Evolutionary conservation across 2,329 filamentous ascomycete species (phyloP).

Genomic region (Fusarium sp.): DNA sequence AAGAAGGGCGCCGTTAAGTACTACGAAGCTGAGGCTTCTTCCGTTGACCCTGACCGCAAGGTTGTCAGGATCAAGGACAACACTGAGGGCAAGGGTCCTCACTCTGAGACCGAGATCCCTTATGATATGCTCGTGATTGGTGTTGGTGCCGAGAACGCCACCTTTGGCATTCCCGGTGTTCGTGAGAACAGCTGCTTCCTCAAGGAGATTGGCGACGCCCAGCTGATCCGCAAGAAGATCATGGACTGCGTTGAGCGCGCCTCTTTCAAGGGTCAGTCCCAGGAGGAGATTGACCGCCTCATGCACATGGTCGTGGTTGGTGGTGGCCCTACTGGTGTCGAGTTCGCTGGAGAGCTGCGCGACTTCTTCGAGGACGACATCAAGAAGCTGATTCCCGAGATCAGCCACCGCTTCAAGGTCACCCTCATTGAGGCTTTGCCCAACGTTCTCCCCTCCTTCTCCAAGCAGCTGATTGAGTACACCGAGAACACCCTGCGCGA

Average conservation of each 20-base stretch:
- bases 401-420: constrained; percentile 94
- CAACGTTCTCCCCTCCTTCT: constrained; percentile 97
- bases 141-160: constrained; percentile 97
- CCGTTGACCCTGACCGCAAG: constrained; percentile 93
- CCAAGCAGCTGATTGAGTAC: constrained; percentile 99
- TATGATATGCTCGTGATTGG: constrained; percentile 99
- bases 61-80: constrained; percentile 90
- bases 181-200: constrained; percentile 96
- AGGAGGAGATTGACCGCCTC: constrained; percentile 90
- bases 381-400: constrained; percentile 97
- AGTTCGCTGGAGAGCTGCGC: constrained; percentile 97
- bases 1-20: constrained; percentile 95
- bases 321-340: constrained; percentile 95
- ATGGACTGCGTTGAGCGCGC: constrained; percentile 99
- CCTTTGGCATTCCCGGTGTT: constrained; percentile 96
- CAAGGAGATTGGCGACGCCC: constrained; percentile 97
- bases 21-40: constrained; percentile 97
- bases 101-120: constrained; percentile 85
- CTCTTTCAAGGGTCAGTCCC: constrained; percentile 94
- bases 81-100: constrained; percentile 90
- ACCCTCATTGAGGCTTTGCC: constrained; percentile 97
- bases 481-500: constrained; percentile 99
- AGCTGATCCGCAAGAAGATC: constrained; percentile 96
- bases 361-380: constrained; percentile 99
- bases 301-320: constrained; percentile 98